Evolutionary conservation across 2,329 filamentous ascomycete species (phyloP), one percentile per base, ranked within the genome.

Genomic region (Septoria linicola): DNA sequence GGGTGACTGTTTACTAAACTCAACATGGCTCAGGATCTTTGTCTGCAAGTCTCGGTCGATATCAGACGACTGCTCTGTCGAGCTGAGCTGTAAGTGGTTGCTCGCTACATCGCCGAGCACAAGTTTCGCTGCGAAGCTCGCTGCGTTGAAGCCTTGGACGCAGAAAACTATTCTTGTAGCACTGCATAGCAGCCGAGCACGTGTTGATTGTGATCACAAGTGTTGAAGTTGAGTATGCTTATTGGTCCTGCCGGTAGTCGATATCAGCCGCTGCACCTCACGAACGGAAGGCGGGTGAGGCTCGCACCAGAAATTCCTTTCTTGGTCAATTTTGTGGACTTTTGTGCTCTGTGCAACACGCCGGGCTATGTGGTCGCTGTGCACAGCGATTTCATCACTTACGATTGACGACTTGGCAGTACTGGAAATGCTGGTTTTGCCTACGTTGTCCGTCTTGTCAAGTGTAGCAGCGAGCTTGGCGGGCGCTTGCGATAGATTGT

Each of bases 401-500:
- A 16, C 31, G 31, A 34, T n/a, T 16, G n/a, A n/a, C 41, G 30
- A 13, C 31, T 36, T 45, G 42, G 30, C 25, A 16, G 41, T n/a
- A 10, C 23, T 13, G 23, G 21, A 42, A 14, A 21, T 42, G n/a
- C n/a, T 25, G 8, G 14, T 13, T 11, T n/a, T 25, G 37, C 20
- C 23, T 23, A 19, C 25, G 27, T 17, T 17, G 16, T n/a, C 41
- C 25, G 30, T 45, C 42, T 36, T 36, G 42, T 16, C 19, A 45
- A 8, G 30, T 36, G 42, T 34, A 36, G 30, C 31, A 36, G 4
- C 25, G 13, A 20, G 31, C 42, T 45, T 36, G 42, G 42, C 42
- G 42, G 42, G 42, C 42, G 42, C 30, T 34, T 45, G 31, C 42
- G 42, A 45, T 45, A 45, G 30, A 45, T 36, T 13, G 11, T 34